Conservation (phyloP, 192 early-diverging fungal species). For the Coemansia sp. region DNA sequence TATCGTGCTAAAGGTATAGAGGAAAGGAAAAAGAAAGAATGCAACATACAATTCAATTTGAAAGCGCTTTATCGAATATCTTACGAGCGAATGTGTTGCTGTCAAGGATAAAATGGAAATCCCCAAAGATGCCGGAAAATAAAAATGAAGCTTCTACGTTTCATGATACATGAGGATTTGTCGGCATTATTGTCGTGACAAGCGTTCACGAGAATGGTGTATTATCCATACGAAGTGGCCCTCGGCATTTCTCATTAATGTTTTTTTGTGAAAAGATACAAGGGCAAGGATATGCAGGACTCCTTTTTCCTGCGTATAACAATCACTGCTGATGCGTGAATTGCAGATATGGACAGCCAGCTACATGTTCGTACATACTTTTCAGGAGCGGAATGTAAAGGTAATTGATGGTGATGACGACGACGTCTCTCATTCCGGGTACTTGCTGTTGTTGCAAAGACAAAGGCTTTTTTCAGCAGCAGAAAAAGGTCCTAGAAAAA, state of each 20-base stretch:
- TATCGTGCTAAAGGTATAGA: neutral
- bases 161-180: conserved; percentile 2
- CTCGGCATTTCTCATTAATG: neutral
- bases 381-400: neutral
- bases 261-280: neutral
- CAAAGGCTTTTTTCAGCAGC: neutral
- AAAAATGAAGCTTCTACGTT: neutral
- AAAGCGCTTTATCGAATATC: neutral
- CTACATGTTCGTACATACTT: neutral
- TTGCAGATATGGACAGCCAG: neutral
- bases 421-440: neutral
- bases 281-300: neutral
- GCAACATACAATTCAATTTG: neutral
- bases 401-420: neutral
- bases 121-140: neutral
- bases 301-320: neutral
- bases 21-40: neutral
- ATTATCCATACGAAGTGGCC: neutral
- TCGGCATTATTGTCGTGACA: neutral
- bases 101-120: neutral
- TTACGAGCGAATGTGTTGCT: neutral
- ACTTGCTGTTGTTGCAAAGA: neutral
- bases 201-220: neutral
- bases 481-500: conserved; percentile 3
- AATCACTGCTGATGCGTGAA: neutral